A percentile compares a stretch with the other conserved stretches of the same genome.
phyloP scores from a whole-genome alignment of 352 stramenopile genomes.

The Phytophthora idaei region DNA sequence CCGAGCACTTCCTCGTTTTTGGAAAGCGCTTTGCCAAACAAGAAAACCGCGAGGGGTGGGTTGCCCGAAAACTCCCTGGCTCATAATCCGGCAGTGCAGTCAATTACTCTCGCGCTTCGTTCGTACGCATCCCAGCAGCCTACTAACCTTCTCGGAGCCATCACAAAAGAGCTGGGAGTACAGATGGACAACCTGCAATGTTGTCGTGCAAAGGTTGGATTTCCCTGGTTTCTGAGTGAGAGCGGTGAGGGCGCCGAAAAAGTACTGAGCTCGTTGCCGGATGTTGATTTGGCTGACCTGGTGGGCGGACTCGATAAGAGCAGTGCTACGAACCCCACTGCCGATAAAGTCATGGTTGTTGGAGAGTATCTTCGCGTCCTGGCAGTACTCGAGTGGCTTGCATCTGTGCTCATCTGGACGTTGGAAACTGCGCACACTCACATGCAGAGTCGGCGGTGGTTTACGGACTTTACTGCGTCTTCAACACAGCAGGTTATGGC shows the following conservation, averaged over 20 bases:
- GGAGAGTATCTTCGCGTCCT: slow-evolving; percentile 75
- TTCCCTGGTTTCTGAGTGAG: slow-evolving; percentile 48
- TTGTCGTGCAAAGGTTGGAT: slow-evolving; percentile 46
- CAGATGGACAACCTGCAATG: slow-evolving; percentile 57
- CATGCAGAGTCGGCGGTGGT: slow-evolving; percentile 79
- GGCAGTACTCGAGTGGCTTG: slow-evolving; percentile 79
- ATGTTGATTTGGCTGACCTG: slow-evolving; percentile 61
- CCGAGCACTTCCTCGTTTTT: slow-evolving; percentile 83
- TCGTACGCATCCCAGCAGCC: slow-evolving; percentile 91
- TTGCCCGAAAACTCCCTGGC: slow-evolving; percentile 34
- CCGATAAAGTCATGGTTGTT: slow-evolving; percentile 49
- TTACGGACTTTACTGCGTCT: slow-evolving; percentile 70
- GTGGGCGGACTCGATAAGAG: slow-evolving; percentile 30
- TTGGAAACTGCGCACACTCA: slow-evolving; percentile 76
- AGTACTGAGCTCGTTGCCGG: slow-evolving; percentile 61
- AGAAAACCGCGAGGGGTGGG: slow-evolving; percentile 10
- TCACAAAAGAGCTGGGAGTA: slow-evolving; percentile 66
- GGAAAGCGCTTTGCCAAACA: slow-evolving; percentile 52
- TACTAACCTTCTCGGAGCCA: slow-evolving; percentile 68
- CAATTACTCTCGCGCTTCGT: slow-evolving; percentile 88
- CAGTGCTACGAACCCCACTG: slow-evolving; percentile 16
- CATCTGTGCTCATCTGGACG: slow-evolving; percentile 77
- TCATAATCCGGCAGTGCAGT: slow-evolving; percentile 91
- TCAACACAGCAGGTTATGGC: slow-evolving; percentile 59
- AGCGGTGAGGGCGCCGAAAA: slow-evolving; percentile 60